Base-by-base conservation (phyloP, 2,329 filamentous ascomycete genomes). In the Aquanectria penicillioides region DNA sequence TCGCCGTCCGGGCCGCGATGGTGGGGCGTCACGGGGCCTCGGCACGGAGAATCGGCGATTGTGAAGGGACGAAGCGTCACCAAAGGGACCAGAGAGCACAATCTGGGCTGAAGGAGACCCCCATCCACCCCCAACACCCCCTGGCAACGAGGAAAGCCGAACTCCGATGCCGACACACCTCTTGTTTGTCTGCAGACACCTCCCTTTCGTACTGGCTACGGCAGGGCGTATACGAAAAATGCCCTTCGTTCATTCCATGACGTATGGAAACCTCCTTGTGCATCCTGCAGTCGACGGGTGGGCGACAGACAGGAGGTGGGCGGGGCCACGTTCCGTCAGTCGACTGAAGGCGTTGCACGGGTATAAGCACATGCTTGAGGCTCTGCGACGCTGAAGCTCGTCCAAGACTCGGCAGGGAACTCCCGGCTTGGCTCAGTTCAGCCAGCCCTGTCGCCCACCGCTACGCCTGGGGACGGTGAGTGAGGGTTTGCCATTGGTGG, bases 1-100 rank as follows among this genome's bases (percentile, higher is more conserved):
- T 38, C 55, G 57, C 66, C 64, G 66, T 61, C 53, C 53, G 36
- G 52, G 48, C 48, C 52, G 50, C 63, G 58, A 40, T 31, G 15
- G 51, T 49, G 59, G 62, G 43, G 9, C 49, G 10, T 3, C 8
- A 37, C 26, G 17, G 57, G 50, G 26, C 62, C 65, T 59, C 62
- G 57, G 59, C 63, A 62, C 66, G 59, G 59, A 65, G 56, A 17
- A 34, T 68, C 59, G 57, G 64, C 46, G 20, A 9, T 33, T 48
- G 50, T 48, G 44, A 20, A 61, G 49, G 53, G 54, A 59, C 40
- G 50, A 57, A 37, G 37, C 61, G 52, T 18, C 26, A 50, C 26
- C 7, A 28, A n/a, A 46, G 34, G 26, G 20, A 47, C 23, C 23
- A 36, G 36, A 41, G n/a, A n/a, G n/a, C n/a, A 41, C 29, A 36